Conservation (phyloP, 495 filamentous ascomycete genomes). For the Paragyromitra xinjiangensis region DNA sequence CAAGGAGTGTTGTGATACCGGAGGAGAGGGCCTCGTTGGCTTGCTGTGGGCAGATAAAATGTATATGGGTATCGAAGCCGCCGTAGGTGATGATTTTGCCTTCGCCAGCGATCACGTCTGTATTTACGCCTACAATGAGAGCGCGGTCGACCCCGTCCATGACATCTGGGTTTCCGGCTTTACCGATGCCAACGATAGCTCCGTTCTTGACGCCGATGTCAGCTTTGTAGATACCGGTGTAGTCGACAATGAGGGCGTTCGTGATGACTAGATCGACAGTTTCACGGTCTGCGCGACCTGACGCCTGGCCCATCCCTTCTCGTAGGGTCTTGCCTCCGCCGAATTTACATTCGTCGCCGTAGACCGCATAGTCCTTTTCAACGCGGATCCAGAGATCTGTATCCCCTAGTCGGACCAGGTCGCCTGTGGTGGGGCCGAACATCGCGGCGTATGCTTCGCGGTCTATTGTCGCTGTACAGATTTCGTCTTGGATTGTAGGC, state of each 20-base stretch:
- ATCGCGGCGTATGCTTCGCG: constrained; percentile 80
- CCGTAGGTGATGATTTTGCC: constrained; percentile 92
- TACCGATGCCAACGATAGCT: constrained; percentile 88
- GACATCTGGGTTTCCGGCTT: constrained; percentile 94
- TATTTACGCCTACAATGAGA: constrained; percentile 87
- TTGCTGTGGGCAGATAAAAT: constrained; percentile 97
- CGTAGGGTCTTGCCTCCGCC: constrained; percentile 93
- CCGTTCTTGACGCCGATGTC: constrained; percentile 95
- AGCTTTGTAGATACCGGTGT: constrained; percentile 93
- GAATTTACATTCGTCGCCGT: constrained; percentile 96
- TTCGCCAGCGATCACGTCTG: constrained; percentile 95
- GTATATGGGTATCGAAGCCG: constrained; percentile 91
- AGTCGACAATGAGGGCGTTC: constrained; percentile 92
- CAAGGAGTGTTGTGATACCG: constrained; percentile 90
- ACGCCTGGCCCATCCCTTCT: constrained; percentile 96
- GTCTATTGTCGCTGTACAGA: constrained; percentile 72
- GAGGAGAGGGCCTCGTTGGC: constrained; percentile 84
- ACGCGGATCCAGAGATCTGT: constrained; percentile 94
- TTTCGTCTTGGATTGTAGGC: constrained; percentile 62
- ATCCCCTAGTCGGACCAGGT: constrained; percentile 78
- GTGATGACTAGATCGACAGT: constrained; percentile 88
- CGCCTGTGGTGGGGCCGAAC: constrained; percentile 93
- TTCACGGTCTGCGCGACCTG: constrained; percentile 73
- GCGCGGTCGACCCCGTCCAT: constrained; percentile 86
- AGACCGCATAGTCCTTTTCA: constrained; percentile 83